A percentile compares a stretch with the other conserved stretches of the same genome.
phyloP scores from a whole-genome alignment of 2,329 filamentous ascomycete species.

The Talaromyces marneffei region DNA sequence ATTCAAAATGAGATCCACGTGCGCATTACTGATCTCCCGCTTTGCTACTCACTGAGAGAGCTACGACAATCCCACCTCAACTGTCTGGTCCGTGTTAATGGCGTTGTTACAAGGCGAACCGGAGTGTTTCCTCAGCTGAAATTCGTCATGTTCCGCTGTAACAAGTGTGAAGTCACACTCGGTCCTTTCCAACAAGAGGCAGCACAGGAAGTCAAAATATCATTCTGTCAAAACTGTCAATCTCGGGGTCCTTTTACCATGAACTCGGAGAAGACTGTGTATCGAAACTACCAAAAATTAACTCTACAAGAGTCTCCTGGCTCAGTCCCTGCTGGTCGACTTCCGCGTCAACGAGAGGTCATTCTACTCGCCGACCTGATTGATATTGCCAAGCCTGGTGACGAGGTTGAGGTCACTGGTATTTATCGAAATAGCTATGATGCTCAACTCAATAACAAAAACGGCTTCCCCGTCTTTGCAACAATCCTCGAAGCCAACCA shows the following conservation, averaged over 20 bases:
- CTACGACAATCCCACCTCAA: constrained; percentile 93
- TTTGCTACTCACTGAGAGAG: constrained; percentile 91
- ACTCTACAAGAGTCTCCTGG: constrained; percentile 96
- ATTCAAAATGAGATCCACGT: constrained; percentile 98
- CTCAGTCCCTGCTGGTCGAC: constrained; percentile 88
- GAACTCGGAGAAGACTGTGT: constrained; percentile 96
- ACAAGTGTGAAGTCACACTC: constrained; percentile 83
- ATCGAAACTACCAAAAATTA: constrained; percentile 97
- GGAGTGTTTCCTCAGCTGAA: constrained; percentile 97
- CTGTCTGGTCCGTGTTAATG: constrained; percentile 87
- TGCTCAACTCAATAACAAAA: constrained; percentile 94
- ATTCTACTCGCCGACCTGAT: constrained; percentile 96
- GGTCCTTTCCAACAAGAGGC: constrained; percentile 98
- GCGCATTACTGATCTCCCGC: constrained; percentile 87
- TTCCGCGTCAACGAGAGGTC: constrained; percentile 88
- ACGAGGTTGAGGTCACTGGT: constrained; percentile 95
- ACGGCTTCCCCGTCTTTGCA: constrained; percentile 96
- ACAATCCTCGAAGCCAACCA: constrained; percentile 98
- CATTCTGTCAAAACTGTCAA: constrained; percentile 94
- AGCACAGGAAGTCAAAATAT: constrained; percentile 91
- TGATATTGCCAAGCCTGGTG: constrained; percentile 90
- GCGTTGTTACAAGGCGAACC: constrained; percentile 87
- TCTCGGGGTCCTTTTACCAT: constrained; percentile 89
- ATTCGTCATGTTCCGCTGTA: constrained; percentile 97
- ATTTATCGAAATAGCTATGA: constrained; percentile 99